Evolutionary conservation across 2,329 filamentous ascomycete species (phyloP), one percentile per base, ranked within the genome.

Genomic region (Phialophora expanda): DNA sequence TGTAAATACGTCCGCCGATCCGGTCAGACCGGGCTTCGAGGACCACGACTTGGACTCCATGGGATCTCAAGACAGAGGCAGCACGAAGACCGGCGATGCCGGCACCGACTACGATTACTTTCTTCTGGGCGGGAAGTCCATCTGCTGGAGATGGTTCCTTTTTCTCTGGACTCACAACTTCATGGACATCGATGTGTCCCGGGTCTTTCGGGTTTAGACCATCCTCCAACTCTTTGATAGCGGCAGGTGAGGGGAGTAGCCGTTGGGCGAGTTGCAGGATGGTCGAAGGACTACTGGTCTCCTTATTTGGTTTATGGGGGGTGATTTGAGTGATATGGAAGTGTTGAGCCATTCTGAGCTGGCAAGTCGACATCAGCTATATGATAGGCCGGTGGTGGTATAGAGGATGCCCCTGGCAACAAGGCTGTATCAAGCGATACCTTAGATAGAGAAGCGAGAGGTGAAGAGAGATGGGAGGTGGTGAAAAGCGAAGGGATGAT

Each of bases 1-100:
- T 80, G 62, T 74, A 73, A 66, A 80, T 79, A 60, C 79, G 76
- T 60, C 67, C 78, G 67, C 74, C 78, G 70, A 76, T 76, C 66
- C 74, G 76, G 69, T 74, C 73, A 61, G 67, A 59, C 68, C 73
- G 74, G 54, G 74, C 76, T 71, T 78, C 76, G 60, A 78, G 69
- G 14, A 78, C 69, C 17, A 75, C 70, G 64, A 78, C 76, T 48
- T 77, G 71, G 68, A 76, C 69, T 11, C 76, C 76, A 55, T 77
- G 74, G 51, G 74, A 71, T 54, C 73, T 68, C 44, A 78, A 72
- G n/a, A 77, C 72, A 41, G 75, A 71, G n/a, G 76, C 76, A 30
- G 75, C 75, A 61, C 75, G 73, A 30, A 77, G 70, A 58, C 76
- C 76, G n/a, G 75, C 72, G 59, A 77, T 76, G 11, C 76, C 76